Base-by-base conservation (phyloP, 1,284 basidiomycete genomes). In the Malassezia sp. region DNA sequence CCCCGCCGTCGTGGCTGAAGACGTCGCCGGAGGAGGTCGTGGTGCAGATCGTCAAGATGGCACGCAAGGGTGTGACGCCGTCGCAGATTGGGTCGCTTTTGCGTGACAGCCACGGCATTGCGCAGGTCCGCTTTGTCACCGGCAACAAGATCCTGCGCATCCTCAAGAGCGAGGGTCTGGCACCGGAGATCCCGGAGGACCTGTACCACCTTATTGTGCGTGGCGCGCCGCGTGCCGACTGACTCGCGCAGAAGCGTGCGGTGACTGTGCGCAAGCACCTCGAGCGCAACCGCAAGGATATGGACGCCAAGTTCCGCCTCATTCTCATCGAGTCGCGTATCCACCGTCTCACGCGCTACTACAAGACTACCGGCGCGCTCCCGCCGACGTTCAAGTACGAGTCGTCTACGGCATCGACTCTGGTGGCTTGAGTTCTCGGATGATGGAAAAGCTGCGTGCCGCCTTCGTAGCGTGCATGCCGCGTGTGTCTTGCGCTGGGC, bases 91-190 rank as follows among this genome's bases (percentile, higher is more conserved):
- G 91, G 80, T 88, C 95, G 61, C 81, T 84, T 73, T 85, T 97
- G 71, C 85, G 91, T 76, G 91, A 96, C 79, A 88, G 86, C 70
- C 86, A 96, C 74, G 91, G 91, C 71, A 83, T 96, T 69, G 89
- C 91, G 72, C 75, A 79, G 73, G 90, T 96, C 74, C 88, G 89
- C 70, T 88, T 86, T 75, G 84, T 96, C 71, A 96, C 91, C 53
- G 91, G 90, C 73, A 95, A 93, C 85, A 96, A 96, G 81, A 91
- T 97, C 71, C 82, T 96, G 67, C 83, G 91, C 78, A 89, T 96
- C 77, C 79, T 96, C 74, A 96, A 95, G 79, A 81, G 84, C 60
- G 80, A 88, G 71, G 87, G 87, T 76, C 85, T 96, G 75, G 90
- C 84, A 73, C 90, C 90, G 71, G 80, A 83, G 75, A 88, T 96